A percentile compares a stretch with the other conserved stretches of the same genome.
These are phyloP conservation scores for Cytidiella melzeri DNA, from an alignment of 768 basidiomycete species.

Conservation along the genomic window DNA sequence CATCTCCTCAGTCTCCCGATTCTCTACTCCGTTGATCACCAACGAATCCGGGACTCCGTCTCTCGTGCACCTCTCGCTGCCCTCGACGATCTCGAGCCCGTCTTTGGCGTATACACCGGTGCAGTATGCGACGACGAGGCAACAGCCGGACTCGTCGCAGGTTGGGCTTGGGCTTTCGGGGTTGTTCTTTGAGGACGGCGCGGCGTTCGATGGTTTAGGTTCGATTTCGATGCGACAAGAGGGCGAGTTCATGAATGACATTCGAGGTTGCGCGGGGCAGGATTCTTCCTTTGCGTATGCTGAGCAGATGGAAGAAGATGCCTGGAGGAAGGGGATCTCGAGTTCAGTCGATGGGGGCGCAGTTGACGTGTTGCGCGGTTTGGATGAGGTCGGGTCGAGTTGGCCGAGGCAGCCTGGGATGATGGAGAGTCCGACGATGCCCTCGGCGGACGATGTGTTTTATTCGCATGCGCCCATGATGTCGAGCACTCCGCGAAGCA, in stretches of 20 bases:
- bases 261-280: neutral
- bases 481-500: neutral
- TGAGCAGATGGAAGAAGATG: constrained; percentile 3
- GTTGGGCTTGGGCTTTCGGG: constrained; percentile 10
- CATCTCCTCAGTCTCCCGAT: constrained; percentile 3
- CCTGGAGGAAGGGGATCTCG: constrained; percentile 5
- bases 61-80: constrained; percentile 6
- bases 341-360: neutral
- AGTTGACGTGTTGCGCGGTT: neutral
- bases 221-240: constrained; percentile 3
- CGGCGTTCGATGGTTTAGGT: constrained; percentile 6
- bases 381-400: neutral
- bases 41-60: constrained; percentile 7
- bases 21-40: constrained; percentile 2
- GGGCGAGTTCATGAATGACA: constrained; percentile 5
- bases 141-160: neutral
- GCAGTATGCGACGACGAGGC: constrained; percentile 9
- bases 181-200: constrained; percentile 1
- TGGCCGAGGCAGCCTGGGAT: neutral
- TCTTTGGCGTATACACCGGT: constrained; percentile 9
- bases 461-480: constrained; percentile 6
- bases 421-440: neutral
- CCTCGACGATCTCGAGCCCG: constrained; percentile 10
- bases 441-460: constrained; percentile 11
- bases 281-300: neutral